Evolutionary conservation across 352 stramenopile genomes (phyloP).

Genomic region (Globisporangium spinosum): DNA sequence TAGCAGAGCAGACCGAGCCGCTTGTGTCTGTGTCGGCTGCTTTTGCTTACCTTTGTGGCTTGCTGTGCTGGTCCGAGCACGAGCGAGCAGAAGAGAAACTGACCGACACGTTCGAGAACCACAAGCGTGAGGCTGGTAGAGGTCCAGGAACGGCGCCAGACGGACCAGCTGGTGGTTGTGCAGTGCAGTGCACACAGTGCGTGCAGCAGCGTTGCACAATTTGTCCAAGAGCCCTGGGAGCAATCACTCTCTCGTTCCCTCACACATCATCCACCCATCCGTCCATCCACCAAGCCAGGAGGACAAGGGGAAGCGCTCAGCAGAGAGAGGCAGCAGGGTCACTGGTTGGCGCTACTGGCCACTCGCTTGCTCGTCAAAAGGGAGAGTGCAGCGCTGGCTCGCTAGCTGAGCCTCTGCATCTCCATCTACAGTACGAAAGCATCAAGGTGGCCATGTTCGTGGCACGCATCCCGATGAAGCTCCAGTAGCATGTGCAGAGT

Average conservation of each 20-base stretch:
- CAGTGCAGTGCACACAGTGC: background rate
- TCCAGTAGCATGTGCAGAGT: background rate
- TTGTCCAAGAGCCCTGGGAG: background rate
- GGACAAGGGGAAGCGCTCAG: slow-evolving; percentile 6
- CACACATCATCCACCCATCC: slow-evolving; percentile 11
- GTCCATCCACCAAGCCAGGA: slow-evolving; percentile 1
- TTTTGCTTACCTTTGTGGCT: background rate
- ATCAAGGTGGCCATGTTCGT: background rate
- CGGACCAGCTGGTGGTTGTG: slow-evolving; percentile 14
- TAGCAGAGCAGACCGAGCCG: background rate
- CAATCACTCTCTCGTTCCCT: slow-evolving; percentile 10
- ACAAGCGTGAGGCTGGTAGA: slow-evolving; percentile 8
- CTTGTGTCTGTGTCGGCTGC: slow-evolving; percentile 5
- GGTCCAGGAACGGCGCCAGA: slow-evolving; percentile 12
- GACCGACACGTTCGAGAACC: slow-evolving; percentile 13
- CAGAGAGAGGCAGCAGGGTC: background rate
- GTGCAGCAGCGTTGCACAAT: background rate
- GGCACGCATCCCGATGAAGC: background rate
- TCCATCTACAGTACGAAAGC: background rate
- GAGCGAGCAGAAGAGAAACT: slow-evolving; percentile 11
- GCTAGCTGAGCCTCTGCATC: background rate
- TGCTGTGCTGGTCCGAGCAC: background rate
- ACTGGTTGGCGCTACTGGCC: background rate
- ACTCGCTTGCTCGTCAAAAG: background rate
- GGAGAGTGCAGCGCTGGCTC: slow-evolving; percentile 8